phyloP scores from a whole-genome alignment of 2,329 filamentous ascomycete genomes.

The Pseudocercospora musae region DNA sequence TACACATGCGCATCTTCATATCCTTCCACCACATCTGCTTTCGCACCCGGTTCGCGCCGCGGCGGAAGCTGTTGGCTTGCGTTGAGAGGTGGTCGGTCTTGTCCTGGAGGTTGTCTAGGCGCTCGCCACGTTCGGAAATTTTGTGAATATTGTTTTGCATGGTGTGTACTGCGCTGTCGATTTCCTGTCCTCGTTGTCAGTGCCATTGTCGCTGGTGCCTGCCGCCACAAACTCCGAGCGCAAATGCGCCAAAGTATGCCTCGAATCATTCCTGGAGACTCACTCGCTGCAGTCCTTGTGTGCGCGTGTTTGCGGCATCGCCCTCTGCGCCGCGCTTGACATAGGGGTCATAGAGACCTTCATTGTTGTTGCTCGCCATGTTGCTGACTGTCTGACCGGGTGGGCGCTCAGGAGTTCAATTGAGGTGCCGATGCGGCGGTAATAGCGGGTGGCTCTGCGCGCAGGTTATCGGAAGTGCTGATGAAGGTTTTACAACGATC shows the following conservation, averaged over 20 bases:
- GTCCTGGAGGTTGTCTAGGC: slow-evolving; percentile 82
- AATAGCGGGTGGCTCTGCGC: neutral
- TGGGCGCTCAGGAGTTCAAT: slow-evolving; percentile 13
- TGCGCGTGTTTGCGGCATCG: slow-evolving; percentile 21
- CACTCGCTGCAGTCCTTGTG: slow-evolving; percentile 25
- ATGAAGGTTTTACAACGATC: neutral
- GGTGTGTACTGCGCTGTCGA: slow-evolving; percentile 88
- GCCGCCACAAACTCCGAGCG: neutral
- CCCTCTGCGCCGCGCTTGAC: slow-evolving; percentile 26
- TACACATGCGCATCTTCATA: slow-evolving; percentile 99
- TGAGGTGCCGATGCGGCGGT: slow-evolving; percentile 3
- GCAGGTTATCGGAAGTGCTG: neutral
- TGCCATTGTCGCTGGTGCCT: slow-evolving; percentile 5
- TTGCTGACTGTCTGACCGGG: slow-evolving; percentile 11
- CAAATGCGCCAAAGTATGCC: slow-evolving; percentile 8
- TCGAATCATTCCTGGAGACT: slow-evolving; percentile 1
- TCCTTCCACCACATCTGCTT: slow-evolving; percentile 99
- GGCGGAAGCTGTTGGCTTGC: slow-evolving; percentile 91
- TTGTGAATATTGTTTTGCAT: slow-evolving; percentile 99
- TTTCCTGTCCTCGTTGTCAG: slow-evolving; percentile 64
- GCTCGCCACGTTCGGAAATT: slow-evolving; percentile 87
- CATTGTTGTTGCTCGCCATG: slow-evolving; percentile 23
- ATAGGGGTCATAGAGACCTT: slow-evolving; percentile 28
- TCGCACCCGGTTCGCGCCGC: slow-evolving; percentile 91
- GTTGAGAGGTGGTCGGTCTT: slow-evolving; percentile 91